Evolutionary conservation across 768 basidiomycete species (phyloP).

Genomic region (Boletus rex-veris): DNA sequence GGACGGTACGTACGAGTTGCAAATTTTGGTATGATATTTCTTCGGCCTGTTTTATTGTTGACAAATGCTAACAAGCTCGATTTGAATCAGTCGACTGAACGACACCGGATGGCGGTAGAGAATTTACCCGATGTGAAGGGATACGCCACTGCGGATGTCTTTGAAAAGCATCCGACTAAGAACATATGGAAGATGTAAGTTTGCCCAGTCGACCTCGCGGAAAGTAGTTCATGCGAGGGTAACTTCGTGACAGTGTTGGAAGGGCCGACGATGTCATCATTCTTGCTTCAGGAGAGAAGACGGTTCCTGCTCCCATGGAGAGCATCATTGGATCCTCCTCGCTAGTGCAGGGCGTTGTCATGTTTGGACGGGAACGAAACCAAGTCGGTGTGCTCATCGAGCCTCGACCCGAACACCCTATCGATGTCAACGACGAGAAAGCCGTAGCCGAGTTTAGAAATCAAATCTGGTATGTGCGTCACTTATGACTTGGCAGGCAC

Average conservation of each 20-base stretch:
- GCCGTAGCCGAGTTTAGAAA: conserved; percentile 30
- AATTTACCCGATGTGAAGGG: conserved; percentile 40
- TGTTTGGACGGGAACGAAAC: conserved; percentile 35
- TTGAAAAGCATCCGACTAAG: conserved; percentile 43
- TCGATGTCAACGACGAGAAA: conserved; percentile 24
- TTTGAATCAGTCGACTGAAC: not conserved
- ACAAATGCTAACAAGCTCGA: not conserved
- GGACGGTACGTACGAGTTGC: conserved; percentile 35
- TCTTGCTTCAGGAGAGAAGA: conserved; percentile 18
- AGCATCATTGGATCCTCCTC: conserved; percentile 21
- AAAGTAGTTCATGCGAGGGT: not conserved
- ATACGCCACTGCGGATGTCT: conserved; percentile 43
- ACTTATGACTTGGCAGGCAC: not conserved
- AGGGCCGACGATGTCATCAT: conserved; percentile 37
- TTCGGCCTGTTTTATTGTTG: not conserved
- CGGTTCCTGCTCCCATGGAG: conserved; percentile 29
- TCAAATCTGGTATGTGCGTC: conserved; percentile 25
- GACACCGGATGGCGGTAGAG: conserved; percentile 12
- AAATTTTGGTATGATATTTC: conserved; percentile 32
- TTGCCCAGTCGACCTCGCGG: fast-evolving
- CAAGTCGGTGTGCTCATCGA: conserved; percentile 34
- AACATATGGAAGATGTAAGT: conserved; percentile 37
- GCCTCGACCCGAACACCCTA: conserved; percentile 6
- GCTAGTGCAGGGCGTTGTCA: conserved; percentile 22
- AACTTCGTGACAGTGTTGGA: conserved; percentile 20